Conservation (phyloP, 306 rosid genomes). For the Sicyos edulis region DNA sequence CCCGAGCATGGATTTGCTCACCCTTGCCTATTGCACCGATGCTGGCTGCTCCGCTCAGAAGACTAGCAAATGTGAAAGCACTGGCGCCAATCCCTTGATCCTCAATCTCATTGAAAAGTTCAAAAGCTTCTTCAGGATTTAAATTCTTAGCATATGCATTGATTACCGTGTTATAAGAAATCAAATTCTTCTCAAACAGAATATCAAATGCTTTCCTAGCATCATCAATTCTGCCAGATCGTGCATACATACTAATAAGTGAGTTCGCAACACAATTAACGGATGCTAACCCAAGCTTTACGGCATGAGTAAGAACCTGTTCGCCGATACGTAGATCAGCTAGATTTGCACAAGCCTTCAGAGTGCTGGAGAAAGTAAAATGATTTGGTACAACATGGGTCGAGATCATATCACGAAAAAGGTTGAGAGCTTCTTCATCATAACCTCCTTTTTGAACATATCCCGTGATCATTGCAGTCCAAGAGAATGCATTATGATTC, state of each 20-base stretch:
- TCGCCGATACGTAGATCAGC: slow-evolving; percentile 32
- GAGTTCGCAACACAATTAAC: slow-evolving; percentile 53
- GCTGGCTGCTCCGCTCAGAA: slow-evolving; percentile 60
- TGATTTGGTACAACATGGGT: slow-evolving; percentile 45
- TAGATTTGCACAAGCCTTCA: slow-evolving; percentile 52
- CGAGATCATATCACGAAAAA: slow-evolving; percentile 37
- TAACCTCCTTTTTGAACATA: slow-evolving; percentile 34
- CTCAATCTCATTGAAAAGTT: slow-evolving; percentile 31
- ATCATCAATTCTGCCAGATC: slow-evolving; percentile 51
- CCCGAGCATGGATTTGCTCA: slow-evolving; percentile 50
- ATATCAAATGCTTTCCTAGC: slow-evolving; percentile 43
- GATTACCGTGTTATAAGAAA: slow-evolving; percentile 28
- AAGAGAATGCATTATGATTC: slow-evolving; percentile 46
- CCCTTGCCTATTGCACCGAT: slow-evolving; percentile 46
- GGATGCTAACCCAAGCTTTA: slow-evolving; percentile 37
- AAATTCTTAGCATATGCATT: slow-evolving; percentile 30
- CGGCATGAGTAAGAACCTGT: slow-evolving; percentile 39
- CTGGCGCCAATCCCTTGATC: slow-evolving; percentile 34
- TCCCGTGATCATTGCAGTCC: slow-evolving; percentile 53
- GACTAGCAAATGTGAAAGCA: slow-evolving; percentile 52
- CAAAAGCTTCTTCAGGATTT: slow-evolving; percentile 31
- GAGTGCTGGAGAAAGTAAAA: slow-evolving; percentile 43
- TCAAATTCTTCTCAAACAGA: slow-evolving; percentile 47
- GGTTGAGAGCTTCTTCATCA: slow-evolving; percentile 37
- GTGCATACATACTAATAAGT: slow-evolving; percentile 49